Base-by-base conservation (phyloP, 2,329 filamentous ascomycete species). In the Fusarium sp. region DNA sequence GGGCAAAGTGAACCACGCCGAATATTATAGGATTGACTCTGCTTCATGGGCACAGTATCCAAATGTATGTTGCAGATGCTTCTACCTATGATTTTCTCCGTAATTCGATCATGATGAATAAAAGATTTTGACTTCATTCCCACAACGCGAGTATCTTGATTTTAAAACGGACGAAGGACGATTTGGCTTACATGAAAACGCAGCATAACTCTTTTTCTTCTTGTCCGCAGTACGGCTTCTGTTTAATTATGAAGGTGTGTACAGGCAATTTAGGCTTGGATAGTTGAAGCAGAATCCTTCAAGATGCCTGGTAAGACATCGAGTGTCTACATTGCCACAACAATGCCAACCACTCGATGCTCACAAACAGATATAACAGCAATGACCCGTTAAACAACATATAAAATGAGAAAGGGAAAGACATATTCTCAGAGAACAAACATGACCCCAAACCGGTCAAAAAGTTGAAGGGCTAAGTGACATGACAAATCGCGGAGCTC, bases 151-250 rank as follows among this genome's bases (percentile, higher is more conserved):
- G 11, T 30, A 48, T 17, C 20, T n/a, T 15, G 6, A 30, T 15
- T 1, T 13, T 7, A 43, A 9, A n/a, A n/a, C 14, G 17, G 7
- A 30, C 46, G 32, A 41, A 20, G 43, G 47, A n/a, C 27, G 32
- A 61, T 46, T 49, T 32, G 45, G 52, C 45, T 56, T 33, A 49
- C 55, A 17, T 47, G 45, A 58, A 56, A 65, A 55, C 32, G 43
- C 22, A 23, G 23, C n/a, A 22, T 39, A 65, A 43, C 50, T 48
- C 19, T 67, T 61, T 61, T 49, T 49, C 17, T n/a, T 14, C 17
- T n/a, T 14, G 15, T 22, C 35, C 30, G 22, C 37, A 22, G 39
- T n/a, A 49, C 35, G 41, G 25, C 25, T 33, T 23, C 35, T 46
- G 33, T 41, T 39, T 33, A 53, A 41, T 19, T 25, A 23, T 23